Base-by-base conservation (phyloP, 805 yeast species). In the Torulaspora gathmanii region DNA sequence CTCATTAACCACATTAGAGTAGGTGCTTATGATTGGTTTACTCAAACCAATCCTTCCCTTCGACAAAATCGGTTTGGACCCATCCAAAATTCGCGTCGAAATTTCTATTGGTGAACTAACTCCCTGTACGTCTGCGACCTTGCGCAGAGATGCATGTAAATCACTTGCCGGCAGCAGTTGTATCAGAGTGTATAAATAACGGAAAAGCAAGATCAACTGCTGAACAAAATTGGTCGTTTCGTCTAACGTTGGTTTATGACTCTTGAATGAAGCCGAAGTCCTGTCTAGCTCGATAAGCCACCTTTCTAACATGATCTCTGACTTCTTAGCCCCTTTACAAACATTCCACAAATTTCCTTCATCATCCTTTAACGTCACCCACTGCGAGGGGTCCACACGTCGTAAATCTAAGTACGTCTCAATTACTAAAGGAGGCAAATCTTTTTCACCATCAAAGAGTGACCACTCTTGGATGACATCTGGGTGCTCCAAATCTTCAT, bases 221-320 rank as follows among this genome's bases (percentile, higher is more conserved):
- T 86, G 87, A 67, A 86, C 84, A 7, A 86, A 75, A 34, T 74
- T 65, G 1, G 89, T 85, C 12, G 84, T 70, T 42, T 86, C 93
- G 17, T 71, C 72, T 36, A 49, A 51, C 10, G 52, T 31, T 13
- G 39, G 52, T 6, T 52, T 53, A 58, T 69, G 60, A 60, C 70
- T 20, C 33, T 67, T 69, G 13, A 77, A 58, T 11, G 60, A 46
- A 16, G 54, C 44, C 2, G 66, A 58, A 12, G 51, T 50, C 30
- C 51, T 65, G 56, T 84, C 90, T 49, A 90, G 77, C 62, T 90
- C 96, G 27, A 93, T 68, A 19, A 88, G 71, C 99, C 99, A 93
- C 47, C 99, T 74, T 60, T 93, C 99, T 46, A 93, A 68, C 2
- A 93, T 96, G n/a, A 93, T 78, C 64, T 91, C 98, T 13, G 79